Conservation (phyloP, 768 basidiomycete species). For the Cubamyces lactineus region DNA sequence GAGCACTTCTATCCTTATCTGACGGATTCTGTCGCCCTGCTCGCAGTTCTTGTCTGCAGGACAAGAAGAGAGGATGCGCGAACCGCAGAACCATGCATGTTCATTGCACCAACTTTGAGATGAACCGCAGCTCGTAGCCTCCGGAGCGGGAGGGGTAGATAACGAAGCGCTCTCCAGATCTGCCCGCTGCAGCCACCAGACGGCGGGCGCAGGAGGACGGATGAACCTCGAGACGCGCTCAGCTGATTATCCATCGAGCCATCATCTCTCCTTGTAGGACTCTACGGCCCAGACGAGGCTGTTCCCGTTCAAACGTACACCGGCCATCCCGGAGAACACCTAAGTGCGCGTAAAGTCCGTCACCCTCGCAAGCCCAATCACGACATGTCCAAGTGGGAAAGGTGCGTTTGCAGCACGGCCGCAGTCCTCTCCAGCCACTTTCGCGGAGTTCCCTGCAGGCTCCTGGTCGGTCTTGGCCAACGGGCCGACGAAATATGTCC, state of each 20-base stretch:
- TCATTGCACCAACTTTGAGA: neutral
- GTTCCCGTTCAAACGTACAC: neutral
- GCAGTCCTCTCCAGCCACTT: neutral
- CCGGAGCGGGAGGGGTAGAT: neutral
- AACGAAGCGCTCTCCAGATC: too few relatives aligned
- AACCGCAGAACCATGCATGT: neutral
- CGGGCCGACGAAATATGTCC: neutral
- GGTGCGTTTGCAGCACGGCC: constrained; percentile 3
- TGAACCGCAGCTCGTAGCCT: neutral
- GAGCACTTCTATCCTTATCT: neutral
- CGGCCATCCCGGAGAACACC: constrained; percentile 3
- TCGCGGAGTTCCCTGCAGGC: neutral
- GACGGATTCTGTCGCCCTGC: constrained; percentile 5
- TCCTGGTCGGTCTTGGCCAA: neutral
- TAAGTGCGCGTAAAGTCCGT: constrained; percentile 15
- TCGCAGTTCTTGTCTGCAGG: neutral
- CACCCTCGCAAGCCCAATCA: neutral
- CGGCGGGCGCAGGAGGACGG: neutral
- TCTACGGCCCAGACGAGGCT: neutral
- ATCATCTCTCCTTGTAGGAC: neutral
- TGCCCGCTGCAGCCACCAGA: neutral
- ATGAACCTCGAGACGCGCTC: neutral
- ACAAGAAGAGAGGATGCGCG: neutral
- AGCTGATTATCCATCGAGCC: neutral
- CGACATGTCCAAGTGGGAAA: constrained; percentile 1